Evolutionary conservation across 495 filamentous ascomycete genomes (phyloP).

Genomic region (Hypoxylon lienhwacheense): DNA sequence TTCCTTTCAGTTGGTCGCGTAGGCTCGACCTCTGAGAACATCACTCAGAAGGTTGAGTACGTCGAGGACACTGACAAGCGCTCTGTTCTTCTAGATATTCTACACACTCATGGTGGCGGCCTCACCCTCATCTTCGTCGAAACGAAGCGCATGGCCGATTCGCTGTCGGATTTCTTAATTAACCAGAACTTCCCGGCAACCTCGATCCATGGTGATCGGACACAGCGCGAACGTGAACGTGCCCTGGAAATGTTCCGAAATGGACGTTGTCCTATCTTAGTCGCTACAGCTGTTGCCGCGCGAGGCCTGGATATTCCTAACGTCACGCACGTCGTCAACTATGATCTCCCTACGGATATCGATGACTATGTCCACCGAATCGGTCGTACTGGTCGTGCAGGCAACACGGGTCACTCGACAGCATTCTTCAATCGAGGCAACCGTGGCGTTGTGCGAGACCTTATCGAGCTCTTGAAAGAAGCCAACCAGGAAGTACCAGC

Average conservation of each 20-base stretch:
- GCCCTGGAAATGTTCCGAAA: conserved; percentile 97
- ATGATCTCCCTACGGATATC: conserved; percentile 97
- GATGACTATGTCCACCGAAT: conserved; percentile 99
- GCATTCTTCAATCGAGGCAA: conserved; percentile 99
- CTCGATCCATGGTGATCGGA: conserved; percentile 96
- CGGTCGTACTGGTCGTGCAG: conserved; percentile 98
- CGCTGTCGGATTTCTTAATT: conserved; percentile 94
- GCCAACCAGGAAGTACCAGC: conserved; percentile 93
- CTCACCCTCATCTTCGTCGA: conserved; percentile 98
- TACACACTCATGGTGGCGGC: conserved; percentile 90
- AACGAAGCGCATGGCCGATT: conserved; percentile 99
- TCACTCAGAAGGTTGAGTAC: conserved; percentile 97
- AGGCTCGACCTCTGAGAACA: conserved; percentile 99
- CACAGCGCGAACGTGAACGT: conserved; percentile 97
- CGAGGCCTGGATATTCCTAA: conserved; percentile 97
- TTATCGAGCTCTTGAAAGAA: conserved; percentile 95
- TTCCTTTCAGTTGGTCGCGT: conserved; percentile 99
- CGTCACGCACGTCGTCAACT: conserved; percentile 98
- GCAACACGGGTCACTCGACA: conserved; percentile 97
- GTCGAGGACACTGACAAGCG: conserved; percentile 98
- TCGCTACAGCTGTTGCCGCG: conserved; percentile 95
- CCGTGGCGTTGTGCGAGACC: conserved; percentile 91
- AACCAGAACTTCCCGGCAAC: conserved; percentile 99
- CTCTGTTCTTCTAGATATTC: conserved; percentile 92
- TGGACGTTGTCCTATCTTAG: conserved; percentile 90